Conservation (phyloP, 139 green algal genomes). For the Micractinium conductrix region DNA sequence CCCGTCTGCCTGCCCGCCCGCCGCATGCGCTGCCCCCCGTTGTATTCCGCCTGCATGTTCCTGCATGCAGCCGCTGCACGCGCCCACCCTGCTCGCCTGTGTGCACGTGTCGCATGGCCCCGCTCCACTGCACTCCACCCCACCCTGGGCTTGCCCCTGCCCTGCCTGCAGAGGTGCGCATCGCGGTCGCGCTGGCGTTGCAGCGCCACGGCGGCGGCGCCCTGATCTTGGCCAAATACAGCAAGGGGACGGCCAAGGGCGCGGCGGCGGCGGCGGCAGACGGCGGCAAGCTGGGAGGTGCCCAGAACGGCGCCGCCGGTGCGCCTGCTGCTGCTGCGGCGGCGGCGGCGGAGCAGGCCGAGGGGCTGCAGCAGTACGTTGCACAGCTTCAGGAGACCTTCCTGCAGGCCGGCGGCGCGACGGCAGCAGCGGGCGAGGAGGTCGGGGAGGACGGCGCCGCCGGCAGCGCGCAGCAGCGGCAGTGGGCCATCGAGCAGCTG, state of each 20-base stretch:
- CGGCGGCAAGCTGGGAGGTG: not conserved
- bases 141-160: not conserved
- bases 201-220: slow-evolving; percentile 48
- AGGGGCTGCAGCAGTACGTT: slow-evolving; percentile 40
- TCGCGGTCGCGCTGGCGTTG: slow-evolving; percentile 56
- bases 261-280: not conserved
- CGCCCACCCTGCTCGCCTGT: not conserved
- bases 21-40: not conserved
- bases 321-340: not conserved
- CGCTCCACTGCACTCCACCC: not conserved
- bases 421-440: not conserved
- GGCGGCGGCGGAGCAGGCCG: slow-evolving; percentile 1
- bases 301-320: not conserved
- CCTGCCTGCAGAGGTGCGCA: slow-evolving; percentile 29
- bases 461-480: not conserved
- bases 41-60: no score
- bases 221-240: slow-evolving; percentile 36
- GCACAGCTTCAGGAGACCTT: slow-evolving; percentile 55
- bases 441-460: slow-evolving; percentile 22
- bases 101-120: not conserved
- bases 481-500: slow-evolving; percentile 67
- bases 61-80: not conserved
- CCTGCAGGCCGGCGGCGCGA: not conserved
- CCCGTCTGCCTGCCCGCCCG: not conserved
- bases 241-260: not conserved